phyloP scores from a whole-genome alignment of 257 asterid species.

The Nicotiana obtusifolia region DNA sequence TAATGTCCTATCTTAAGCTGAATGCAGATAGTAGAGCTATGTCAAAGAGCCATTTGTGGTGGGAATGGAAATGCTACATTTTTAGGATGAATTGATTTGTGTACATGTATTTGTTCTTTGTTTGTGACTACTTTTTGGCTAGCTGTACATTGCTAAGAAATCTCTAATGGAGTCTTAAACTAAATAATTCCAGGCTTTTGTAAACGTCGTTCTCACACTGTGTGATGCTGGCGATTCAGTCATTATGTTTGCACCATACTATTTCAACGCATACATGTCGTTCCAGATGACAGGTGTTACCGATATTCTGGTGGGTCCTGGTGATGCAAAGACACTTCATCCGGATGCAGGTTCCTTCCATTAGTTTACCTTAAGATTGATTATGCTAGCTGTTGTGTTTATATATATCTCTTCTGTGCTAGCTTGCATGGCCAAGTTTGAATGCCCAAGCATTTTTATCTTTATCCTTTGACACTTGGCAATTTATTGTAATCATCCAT shows the following conservation, averaged over 20 bases:
- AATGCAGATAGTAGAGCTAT: neutral
- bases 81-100: neutral
- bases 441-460: neutral
- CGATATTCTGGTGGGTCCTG: conserved; percentile 83
- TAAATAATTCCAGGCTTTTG: conserved; percentile 70
- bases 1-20: neutral
- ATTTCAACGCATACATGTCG: conserved; percentile 93
- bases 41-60: neutral
- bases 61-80: neutral
- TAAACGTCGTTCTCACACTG: conserved; percentile 73
- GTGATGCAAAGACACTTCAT: conserved; percentile 75
- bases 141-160: neutral
- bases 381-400: neutral
- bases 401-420: neutral
- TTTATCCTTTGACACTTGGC: neutral
- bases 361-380: neutral
- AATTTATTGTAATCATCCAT: neutral
- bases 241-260: conserved; percentile 94
- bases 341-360: conserved; percentile 80
- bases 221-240: conserved; percentile 94
- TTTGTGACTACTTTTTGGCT: neutral
- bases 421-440: neutral
- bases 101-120: neutral
- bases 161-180: neutral
- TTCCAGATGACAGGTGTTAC: conserved; percentile 99